Evolutionary conservation across 2,329 filamentous ascomycete genomes (phyloP).

Genomic region (Alternaria gansuensis): DNA sequence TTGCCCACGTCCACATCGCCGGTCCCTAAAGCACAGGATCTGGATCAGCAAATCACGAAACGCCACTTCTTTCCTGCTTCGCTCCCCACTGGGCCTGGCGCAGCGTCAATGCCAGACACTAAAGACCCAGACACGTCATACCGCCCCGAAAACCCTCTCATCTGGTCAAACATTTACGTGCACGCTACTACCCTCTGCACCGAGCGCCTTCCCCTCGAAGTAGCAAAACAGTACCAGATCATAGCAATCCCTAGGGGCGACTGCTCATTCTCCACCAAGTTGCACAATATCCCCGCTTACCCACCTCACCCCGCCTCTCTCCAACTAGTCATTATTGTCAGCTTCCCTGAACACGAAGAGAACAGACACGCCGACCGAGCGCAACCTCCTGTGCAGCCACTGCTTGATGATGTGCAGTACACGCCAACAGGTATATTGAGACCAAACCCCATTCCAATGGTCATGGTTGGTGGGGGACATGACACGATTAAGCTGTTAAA

Average conservation of each 20-base stretch:
- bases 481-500: conserved; percentile 70
- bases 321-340: conserved; percentile 83
- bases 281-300: conserved; percentile 84
- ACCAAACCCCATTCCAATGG: conserved; percentile 78
- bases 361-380: not conserved
- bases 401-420: conserved; percentile 77
- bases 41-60: conserved; percentile 25
- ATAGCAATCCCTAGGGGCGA: conserved; percentile 83
- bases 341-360: conserved; percentile 62
- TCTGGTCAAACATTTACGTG: conserved; percentile 76
- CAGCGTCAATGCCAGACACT: conserved; percentile 74
- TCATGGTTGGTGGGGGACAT: conserved; percentile 78
- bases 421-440: conserved; percentile 75
- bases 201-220: conserved; percentile 61
- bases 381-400: conserved; percentile 65
- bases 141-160: conserved; percentile 58
- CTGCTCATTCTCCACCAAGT: conserved; percentile 84
- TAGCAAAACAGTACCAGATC: conserved; percentile 71
- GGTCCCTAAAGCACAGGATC: conserved; percentile 14
- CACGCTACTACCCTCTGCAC: conserved; percentile 72
- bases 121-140: conserved; percentile 48
- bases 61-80: conserved; percentile 57
- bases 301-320: conserved; percentile 68
- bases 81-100: conserved; percentile 67
- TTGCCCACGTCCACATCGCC: conserved; percentile 27